Conservation (phyloP, 768 basidiomycete genomes). For the Wakefieldia striispora region DNA sequence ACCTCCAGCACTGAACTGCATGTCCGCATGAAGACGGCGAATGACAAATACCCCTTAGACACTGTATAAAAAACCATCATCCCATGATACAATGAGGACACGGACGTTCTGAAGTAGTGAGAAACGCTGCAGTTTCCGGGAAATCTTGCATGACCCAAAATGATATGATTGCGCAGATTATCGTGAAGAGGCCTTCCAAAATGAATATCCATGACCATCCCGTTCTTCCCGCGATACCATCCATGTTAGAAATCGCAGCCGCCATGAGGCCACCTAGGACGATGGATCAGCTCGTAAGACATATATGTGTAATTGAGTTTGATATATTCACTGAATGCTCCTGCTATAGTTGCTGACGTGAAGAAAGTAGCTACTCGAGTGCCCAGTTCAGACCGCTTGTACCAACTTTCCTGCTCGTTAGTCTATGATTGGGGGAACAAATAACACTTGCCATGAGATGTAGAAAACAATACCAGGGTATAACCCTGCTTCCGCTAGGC, state of each 20-base stretch:
- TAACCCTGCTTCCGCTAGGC: slow-evolving; percentile 50
- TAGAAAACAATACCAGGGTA: slow-evolving; percentile 59
- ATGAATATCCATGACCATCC: slow-evolving; percentile 78
- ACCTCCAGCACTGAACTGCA: slow-evolving; percentile 64
- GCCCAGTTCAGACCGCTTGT: slow-evolving; percentile 74
- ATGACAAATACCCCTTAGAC: slow-evolving; percentile 57
- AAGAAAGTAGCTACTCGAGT: slow-evolving; percentile 74
- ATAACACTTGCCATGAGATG: slow-evolving; percentile 47
- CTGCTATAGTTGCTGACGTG: slow-evolving; percentile 75
- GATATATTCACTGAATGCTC: slow-evolving; percentile 60
- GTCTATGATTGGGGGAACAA: not conserved
- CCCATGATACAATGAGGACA: not conserved
- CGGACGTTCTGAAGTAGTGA: slow-evolving; percentile 60
- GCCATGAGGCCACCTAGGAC: slow-evolving; percentile 58
- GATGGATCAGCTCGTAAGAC: not conserved
- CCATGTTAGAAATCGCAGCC: slow-evolving; percentile 67
- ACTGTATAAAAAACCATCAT: not conserved
- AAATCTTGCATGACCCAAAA: slow-evolving; percentile 80
- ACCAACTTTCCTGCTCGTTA: slow-evolving; percentile 53
- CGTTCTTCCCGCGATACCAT: slow-evolving; percentile 60
- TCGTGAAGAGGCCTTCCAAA: slow-evolving; percentile 68
- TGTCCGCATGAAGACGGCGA: slow-evolving; percentile 61
- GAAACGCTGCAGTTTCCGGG: slow-evolving; percentile 71
- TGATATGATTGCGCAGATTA: slow-evolving; percentile 54
- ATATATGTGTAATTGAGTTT: not conserved